Base-by-base conservation (phyloP, 495 filamentous ascomycete species). In the Lophium mytilinum region DNA sequence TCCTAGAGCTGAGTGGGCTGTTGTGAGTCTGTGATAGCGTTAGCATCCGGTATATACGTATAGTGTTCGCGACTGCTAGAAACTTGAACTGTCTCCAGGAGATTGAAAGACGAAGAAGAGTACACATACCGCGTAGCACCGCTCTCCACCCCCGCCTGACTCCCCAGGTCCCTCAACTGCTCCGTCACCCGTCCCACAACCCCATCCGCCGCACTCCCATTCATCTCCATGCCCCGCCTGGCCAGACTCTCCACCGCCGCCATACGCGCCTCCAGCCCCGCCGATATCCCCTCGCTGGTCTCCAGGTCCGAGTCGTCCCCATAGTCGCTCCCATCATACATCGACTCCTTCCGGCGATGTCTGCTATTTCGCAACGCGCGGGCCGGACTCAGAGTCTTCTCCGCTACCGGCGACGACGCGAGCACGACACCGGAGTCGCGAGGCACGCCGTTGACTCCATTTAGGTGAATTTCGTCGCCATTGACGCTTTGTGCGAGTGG, bases 1-100 rank as follows among this genome's bases (percentile, higher is more conserved):
- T 51, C 88, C 83, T 36, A 96, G 78, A 15, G 90, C 89, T 40
- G 85, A 83, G 71, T 96, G 88, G 37, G 90, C 88, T 24, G 90
- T 94, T 64, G 90, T 89, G 55, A 96, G 77, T 66, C 90, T 94
- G 61, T 46, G 49, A 2, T 0, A n/a, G 24, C 5, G 45, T 50
- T 49, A 52, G 62, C 37, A 10, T 49, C 50, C 18, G 15, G 17
- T 52, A 48, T 36, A 35, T 9, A 46, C n/a, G 1, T 34, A 50
- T 4, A 60, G 37, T n/a, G 7, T 21, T 15, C 5, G 4, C 6
- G 43, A 12, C n/a, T 60, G 6, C 34, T 55, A 40, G 40, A 24
- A 9, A 40, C 24, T 30, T 6, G 24, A 30, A 30, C 24, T 30
- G 6, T 30, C 18, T 42, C 18, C 12, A 30, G 18, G 15, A 45